A percentile compares a stretch with the other conserved stretches of the same genome.
Conservation (phyloP, 495 filamentous ascomycete species). For the Cercophora newfieldiana region DNA sequence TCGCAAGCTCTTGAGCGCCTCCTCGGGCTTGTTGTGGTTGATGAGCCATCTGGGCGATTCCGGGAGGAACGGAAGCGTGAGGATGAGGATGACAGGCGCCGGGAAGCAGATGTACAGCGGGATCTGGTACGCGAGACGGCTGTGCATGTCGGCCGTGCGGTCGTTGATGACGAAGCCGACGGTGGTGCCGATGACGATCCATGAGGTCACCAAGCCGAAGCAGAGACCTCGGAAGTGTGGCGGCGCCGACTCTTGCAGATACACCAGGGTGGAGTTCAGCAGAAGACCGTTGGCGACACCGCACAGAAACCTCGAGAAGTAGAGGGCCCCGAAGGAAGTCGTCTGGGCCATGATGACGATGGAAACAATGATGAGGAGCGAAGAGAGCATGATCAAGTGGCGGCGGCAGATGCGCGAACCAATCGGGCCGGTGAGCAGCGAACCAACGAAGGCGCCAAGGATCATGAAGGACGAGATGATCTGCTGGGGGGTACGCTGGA, state of each 20-base stretch:
- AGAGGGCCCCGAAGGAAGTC: not conserved
- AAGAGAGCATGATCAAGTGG: not conserved
- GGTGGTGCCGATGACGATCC: conserved; percentile 1
- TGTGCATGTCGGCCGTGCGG: conserved; percentile 46
- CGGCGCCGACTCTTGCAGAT: conserved; percentile 9
- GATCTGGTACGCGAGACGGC: conserved; percentile 51
- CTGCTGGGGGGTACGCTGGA: conserved; percentile 10
- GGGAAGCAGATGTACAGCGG: conserved; percentile 57
- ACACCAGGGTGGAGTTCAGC: conserved; percentile 11
- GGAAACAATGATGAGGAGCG: not conserved
- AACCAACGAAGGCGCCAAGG: conserved; percentile 15
- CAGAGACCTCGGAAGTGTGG: not conserved
- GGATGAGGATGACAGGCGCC: conserved; percentile 49
- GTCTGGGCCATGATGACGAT: conserved; percentile 8
- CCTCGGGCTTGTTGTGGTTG: conserved; percentile 1
- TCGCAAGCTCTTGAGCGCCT: conserved; percentile 9
- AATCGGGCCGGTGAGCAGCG: conserved; percentile 4
- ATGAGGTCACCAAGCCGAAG: conserved; percentile 11
- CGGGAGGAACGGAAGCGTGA: conserved; percentile 57
- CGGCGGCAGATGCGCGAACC: conserved; percentile 1
- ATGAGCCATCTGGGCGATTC: conserved; percentile 53
- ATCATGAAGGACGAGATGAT: conserved; percentile 16
- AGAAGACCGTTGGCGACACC: conserved; percentile 14
- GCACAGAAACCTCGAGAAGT: conserved; percentile 7
- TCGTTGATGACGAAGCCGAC: conserved; percentile 46